A percentile compares a stretch with the other conserved stretches of the same genome.
phyloP scores from a whole-genome alignment of 768 basidiomycete genomes.

The Coprinopsis cinerea region DNA sequence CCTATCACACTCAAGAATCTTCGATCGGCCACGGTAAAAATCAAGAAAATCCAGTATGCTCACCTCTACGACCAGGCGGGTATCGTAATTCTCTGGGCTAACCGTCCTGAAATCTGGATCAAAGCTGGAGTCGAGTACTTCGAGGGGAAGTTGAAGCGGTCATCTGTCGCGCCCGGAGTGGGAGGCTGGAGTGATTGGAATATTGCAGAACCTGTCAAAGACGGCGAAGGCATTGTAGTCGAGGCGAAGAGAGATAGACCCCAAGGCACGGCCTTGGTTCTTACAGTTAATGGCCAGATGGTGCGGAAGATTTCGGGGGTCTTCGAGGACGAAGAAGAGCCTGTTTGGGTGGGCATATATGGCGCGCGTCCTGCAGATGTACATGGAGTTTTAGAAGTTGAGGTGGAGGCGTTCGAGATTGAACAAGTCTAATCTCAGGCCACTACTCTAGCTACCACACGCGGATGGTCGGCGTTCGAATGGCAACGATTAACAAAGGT shows the following conservation, averaged over 20 bases:
- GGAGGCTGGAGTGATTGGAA: conserved; percentile 4
- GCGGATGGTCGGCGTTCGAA: too few species aligned
- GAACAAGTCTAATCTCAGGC: background rate
- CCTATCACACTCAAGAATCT: background rate
- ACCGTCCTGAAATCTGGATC: conserved; percentile 1
- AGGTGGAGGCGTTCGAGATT: background rate
- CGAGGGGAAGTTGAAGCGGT: background rate
- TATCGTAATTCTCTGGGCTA: background rate
- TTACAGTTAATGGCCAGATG: background rate
- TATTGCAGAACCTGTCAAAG: background rate
- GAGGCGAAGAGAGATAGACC: background rate
- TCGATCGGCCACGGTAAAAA: background rate
- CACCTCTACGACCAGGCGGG: conserved; percentile 1
- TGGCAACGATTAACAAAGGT: too few species aligned
- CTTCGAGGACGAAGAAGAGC: background rate
- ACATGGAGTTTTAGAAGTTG: background rate
- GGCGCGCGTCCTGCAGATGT: background rate
- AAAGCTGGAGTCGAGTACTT: conserved; percentile 4
- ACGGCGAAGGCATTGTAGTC: background rate
- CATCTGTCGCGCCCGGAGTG: background rate
- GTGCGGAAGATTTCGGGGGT: background rate
- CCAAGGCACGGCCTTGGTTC: background rate
- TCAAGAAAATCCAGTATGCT: conserved; percentile 1
- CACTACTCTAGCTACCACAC: too few species aligned
- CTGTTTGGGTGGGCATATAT: background rate